Evolutionary conservation across 306 rosid genomes (phyloP), one percentile per base, ranked within the genome.

Genomic region (Vigna reflexopilosa): DNA sequence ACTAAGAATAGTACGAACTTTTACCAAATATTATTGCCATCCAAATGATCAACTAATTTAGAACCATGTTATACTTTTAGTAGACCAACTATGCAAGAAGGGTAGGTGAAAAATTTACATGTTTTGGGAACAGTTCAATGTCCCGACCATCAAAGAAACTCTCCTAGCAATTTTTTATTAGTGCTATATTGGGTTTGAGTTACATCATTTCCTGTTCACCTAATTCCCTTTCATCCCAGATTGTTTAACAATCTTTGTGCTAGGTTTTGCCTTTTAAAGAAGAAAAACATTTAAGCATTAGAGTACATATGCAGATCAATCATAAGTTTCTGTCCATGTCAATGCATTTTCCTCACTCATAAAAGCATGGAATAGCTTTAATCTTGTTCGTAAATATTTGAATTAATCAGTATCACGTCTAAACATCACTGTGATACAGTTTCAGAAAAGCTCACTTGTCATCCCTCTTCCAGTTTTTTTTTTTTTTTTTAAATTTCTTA

Each of bases 1-100:
- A 74, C 61, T 55, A 40, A 73, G 38, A 74, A 42, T 34, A 68
- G 44, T 17, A 30, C 30, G 52, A 9, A 12, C 19, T 17, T 67
- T 68, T 26, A 81, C 28, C 78, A 28, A 51, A 12, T 26, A 72
- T 47, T 64, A 15, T 82, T 40, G 49, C 40, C 74, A 64, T 77
- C 50, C 49, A 77, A 62, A 59, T 61, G 44, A 40, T 61, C 28
- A 76, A 76, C 64, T 45, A 49, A 11, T 49, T 49, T 9, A 36
- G 38, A 75, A 72, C 73, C 65, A 49, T 38, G 51, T 32, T 48
- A 74, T 24, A 48, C 22, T 47, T 73, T 55, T 20, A 38, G 47
- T 26, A 5, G 42, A 36, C 42, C 65, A 48, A 22, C 71, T 63
- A 28, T 10, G 26, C 67, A 76, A 64, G 12, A 75, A 70, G 66